These are phyloP conservation scores for Chlorociboria aeruginascens DNA, from an alignment of 495 filamentous ascomycete genomes.

Conservation along the genomic window DNA sequence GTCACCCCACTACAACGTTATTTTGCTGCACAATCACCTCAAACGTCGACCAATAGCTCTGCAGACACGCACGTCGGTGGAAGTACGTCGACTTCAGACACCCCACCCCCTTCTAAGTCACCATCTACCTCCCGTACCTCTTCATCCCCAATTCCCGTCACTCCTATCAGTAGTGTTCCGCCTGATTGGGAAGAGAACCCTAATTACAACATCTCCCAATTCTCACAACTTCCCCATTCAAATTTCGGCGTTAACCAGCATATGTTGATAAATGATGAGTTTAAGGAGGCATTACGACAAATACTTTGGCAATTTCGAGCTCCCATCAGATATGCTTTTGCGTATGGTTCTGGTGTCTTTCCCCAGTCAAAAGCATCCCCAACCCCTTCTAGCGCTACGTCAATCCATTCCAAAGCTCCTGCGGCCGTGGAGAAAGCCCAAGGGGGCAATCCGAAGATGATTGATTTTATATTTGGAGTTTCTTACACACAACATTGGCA, in stretches of 20 bases:
- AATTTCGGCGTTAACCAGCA: slow-evolving; percentile 94
- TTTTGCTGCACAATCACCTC: neutral
- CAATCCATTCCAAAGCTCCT: slow-evolving; percentile 65
- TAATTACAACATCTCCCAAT: slow-evolving; percentile 60
- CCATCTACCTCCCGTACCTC: neutral
- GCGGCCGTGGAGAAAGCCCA: slow-evolving; percentile 69
- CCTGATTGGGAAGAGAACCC: slow-evolving; percentile 67
- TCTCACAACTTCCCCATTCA: slow-evolving; percentile 74
- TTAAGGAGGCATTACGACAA: slow-evolving; percentile 78
- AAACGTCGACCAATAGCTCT: neutral
- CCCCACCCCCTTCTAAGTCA: neutral
- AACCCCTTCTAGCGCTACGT: slow-evolving; percentile 21
- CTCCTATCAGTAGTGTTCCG: slow-evolving; percentile 3
- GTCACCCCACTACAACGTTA: neutral
- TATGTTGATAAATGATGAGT: slow-evolving; percentile 85
- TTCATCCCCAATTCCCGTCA: neutral
- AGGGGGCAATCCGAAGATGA: slow-evolving; percentile 83
- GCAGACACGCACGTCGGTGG: neutral
- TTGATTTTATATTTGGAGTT: slow-evolving; percentile 96
- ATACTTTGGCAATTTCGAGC: slow-evolving; percentile 90
- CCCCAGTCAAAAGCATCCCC: slow-evolving; percentile 48
- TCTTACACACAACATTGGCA: slow-evolving; percentile 96
- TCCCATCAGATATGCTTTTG: slow-evolving; percentile 89
- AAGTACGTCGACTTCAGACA: neutral
- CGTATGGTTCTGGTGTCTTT: slow-evolving; percentile 95